Conservation (phyloP, 2,329 filamentous ascomycete genomes). For the Nemania diffusa region DNA sequence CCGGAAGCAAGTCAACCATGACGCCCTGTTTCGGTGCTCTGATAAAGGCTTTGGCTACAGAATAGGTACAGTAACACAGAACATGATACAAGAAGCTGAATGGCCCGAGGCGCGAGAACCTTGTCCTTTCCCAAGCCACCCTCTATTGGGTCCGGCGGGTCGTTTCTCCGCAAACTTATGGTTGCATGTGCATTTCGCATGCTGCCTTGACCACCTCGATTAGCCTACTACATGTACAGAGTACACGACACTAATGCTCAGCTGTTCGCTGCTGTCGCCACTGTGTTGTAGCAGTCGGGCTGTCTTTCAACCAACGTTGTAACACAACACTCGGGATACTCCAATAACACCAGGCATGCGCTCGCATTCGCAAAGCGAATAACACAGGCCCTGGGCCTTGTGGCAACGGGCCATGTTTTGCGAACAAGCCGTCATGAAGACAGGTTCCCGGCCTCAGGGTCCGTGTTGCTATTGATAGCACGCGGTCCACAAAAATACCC, state of each 20-base stretch:
- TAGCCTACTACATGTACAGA: not conserved
- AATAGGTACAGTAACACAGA: not conserved
- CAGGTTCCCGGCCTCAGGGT: constrained; percentile 3
- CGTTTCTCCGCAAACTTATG: constrained; percentile 32
- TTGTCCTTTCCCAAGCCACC: constrained; percentile 16
- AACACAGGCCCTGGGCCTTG: constrained; percentile 1
- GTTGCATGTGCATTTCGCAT: constrained; percentile 25
- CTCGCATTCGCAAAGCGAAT: constrained; percentile 32
- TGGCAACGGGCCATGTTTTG: constrained; percentile 14
- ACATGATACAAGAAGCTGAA: constrained; percentile 26
- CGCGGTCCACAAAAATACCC: constrained; percentile 24
- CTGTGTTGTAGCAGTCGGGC: constrained; percentile 3
- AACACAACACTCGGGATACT: constrained; percentile 16
- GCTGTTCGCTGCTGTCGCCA: constrained; percentile 13
- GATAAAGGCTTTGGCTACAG: constrained; percentile 5
- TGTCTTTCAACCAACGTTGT: constrained; percentile 8
- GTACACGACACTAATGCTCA: not conserved
- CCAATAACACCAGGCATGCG: constrained; percentile 18
- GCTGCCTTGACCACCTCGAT: constrained; percentile 15
- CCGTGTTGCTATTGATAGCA: constrained; percentile 37
- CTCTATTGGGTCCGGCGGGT: constrained; percentile 24
- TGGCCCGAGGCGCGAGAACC: constrained; percentile 22
- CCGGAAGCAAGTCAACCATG: constrained; percentile 29
- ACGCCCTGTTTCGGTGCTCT: constrained; percentile 26
- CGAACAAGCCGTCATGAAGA: constrained; percentile 11